Evolutionary conservation across 1,284 basidiomycete species (phyloP).

Genomic region (Stygiomarasmius scandens): DNA sequence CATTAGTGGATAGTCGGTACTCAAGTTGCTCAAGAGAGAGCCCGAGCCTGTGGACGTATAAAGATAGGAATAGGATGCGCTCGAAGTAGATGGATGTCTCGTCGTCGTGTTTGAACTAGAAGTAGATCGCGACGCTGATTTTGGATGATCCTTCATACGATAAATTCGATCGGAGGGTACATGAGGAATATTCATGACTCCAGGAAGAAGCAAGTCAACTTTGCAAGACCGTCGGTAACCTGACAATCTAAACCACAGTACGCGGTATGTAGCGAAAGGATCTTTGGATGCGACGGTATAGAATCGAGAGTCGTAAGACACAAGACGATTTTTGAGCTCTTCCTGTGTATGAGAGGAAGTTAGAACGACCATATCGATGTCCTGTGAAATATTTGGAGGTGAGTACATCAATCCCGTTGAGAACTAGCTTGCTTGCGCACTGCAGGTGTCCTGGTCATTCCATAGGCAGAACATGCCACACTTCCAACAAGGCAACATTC

Average conservation of each 20-base stretch:
- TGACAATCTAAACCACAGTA: slow-evolving; percentile 44
- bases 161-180: slow-evolving; percentile 34
- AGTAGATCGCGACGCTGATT: too few relatives aligned
- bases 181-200: slow-evolving; percentile 44
- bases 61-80: too few relatives aligned
- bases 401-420: too few relatives aligned
- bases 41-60: too few relatives aligned
- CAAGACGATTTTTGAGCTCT: slow-evolving; percentile 44
- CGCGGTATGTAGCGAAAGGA: slow-evolving; percentile 42
- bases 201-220: slow-evolving; percentile 54
- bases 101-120: too few relatives aligned
- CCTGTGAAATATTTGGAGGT: too few relatives aligned
- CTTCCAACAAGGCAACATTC: slow-evolving; percentile 28
- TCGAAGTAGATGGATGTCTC: too few relatives aligned
- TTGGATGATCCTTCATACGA: slow-evolving; percentile 21
- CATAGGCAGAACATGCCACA: slow-evolving; percentile 29
- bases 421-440: too few relatives aligned
- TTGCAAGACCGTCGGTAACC: slow-evolving; percentile 38
- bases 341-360: slow-evolving; percentile 32
- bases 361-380: slow-evolving; percentile 54
- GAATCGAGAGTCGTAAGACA: slow-evolving; percentile 36
- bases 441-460: slow-evolving; percentile 24
- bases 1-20: slow-evolving; percentile 36
- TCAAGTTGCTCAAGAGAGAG: not conserved
- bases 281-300: slow-evolving; percentile 42